These are phyloP conservation scores for Effrenium voratum DNA, from an alignment of 73 alveolate genomes.

Conservation along the genomic window DNA sequence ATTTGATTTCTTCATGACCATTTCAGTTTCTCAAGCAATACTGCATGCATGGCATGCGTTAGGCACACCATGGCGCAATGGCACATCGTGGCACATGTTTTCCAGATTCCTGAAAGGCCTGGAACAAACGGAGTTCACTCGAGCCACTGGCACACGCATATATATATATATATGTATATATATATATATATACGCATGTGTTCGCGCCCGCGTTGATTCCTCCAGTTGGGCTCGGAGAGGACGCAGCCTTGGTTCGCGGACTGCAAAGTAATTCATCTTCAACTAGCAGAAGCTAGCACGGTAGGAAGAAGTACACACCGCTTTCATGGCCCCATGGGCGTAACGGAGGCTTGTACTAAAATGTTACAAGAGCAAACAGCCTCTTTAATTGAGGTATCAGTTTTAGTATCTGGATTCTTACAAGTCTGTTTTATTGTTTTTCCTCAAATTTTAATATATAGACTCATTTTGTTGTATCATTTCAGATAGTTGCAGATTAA, in stretches of 20 bases:
- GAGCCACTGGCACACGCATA: neutral
- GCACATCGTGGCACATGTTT: neutral
- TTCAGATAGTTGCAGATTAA: neutral
- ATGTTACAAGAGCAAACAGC: too few relatives aligned
- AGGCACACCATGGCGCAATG: too few relatives aligned
- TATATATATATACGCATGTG: neutral
- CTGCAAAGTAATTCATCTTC: neutral
- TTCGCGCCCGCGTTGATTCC: neutral
- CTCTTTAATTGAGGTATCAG: neutral
- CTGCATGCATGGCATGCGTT: too few relatives aligned
- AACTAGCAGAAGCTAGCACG: neutral
- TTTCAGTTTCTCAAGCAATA: too few relatives aligned
- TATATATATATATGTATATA: neutral
- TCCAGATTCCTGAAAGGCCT: neutral
- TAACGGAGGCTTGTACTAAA: neutral
- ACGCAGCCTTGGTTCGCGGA: neutral
- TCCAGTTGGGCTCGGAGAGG: neutral
- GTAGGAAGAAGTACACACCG: neutral
- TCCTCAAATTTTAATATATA: neutral
- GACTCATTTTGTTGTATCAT: neutral
- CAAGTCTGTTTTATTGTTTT: neutral
- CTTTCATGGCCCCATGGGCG: neutral
- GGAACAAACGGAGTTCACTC: neutral
- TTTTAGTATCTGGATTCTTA: neutral
- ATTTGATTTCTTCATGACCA: too few relatives aligned